Conservation (phyloP, 495 filamentous ascomycete species). For the Penicillium chermesinum region DNA sequence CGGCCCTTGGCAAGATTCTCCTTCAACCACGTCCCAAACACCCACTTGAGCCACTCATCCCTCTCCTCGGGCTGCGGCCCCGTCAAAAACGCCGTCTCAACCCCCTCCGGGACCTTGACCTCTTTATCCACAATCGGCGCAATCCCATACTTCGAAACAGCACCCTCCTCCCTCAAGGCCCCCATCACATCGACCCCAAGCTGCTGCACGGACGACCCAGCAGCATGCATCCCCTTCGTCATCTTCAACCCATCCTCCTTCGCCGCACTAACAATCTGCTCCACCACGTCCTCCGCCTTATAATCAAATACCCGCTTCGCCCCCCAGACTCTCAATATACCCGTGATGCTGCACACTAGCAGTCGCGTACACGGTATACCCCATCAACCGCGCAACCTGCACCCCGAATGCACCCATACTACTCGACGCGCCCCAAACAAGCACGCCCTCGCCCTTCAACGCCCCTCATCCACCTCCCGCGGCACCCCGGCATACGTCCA, state of each 20-base stretch:
- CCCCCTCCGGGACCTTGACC: conserved; percentile 8
- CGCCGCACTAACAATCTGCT: conserved; percentile 4
- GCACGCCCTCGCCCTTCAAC: conserved; percentile 13
- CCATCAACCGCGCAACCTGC: conserved; percentile 27
- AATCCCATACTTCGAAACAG: conserved; percentile 8
- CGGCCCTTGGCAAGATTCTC: conserved; percentile 4
- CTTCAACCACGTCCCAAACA: conserved; percentile 13
- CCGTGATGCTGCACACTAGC: conserved; percentile 14
- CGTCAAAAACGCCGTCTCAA: conserved; percentile 8
- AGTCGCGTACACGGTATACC: conserved; percentile 14
- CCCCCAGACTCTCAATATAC: conserved; percentile 9
- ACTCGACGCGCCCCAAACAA: conserved; percentile 44
- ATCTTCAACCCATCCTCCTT: conserved; percentile 7
- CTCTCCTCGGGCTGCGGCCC: conserved; percentile 2
- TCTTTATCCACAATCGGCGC: conserved; percentile 7
- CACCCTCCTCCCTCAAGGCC: not conserved
- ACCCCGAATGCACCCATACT: conserved; percentile 25
- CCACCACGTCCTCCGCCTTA: conserved; percentile 4
- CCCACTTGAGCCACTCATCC: conserved; percentile 1
- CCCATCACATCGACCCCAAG: conserved; percentile 7
- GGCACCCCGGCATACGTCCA: conserved; percentile 11
- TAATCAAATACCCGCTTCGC: conserved; percentile 13
- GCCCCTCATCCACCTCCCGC: not conserved
- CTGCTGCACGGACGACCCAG: conserved; percentile 13
- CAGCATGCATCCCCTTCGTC: conserved; percentile 5